Percentiles rank a stretch among this genome's conserved stretches.
Conservation (phyloP, 2,329 filamentous ascomycete genomes). For the Fusarium sp. region DNA sequence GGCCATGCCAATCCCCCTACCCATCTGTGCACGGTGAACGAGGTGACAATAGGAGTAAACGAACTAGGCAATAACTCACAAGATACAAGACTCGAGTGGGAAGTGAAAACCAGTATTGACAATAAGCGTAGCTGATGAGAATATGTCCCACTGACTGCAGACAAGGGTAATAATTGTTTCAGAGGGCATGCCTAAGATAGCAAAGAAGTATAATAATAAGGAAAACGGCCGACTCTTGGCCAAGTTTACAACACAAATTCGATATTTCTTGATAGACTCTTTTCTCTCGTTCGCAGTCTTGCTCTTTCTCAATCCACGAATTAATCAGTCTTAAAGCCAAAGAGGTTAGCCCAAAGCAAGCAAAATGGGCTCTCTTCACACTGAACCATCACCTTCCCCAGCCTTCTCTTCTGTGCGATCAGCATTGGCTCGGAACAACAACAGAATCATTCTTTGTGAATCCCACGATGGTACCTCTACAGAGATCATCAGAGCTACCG, state of each 20-base stretch:
- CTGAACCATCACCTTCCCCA: neutral
- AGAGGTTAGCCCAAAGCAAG: neutral
- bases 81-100: neutral
- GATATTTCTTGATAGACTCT: neutral
- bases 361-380: conserved; percentile 1
- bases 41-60: neutral
- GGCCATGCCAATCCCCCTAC: neutral
- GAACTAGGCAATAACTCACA: neutral
- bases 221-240: neutral
- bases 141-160: neutral
- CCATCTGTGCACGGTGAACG: neutral
- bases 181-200: neutral
- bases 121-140: neutral
- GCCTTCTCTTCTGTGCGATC: conserved; percentile 1
- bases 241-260: neutral
- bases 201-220: neutral
- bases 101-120: neutral
- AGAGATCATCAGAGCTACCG: conserved; percentile 14
- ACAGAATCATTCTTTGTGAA: conserved; percentile 11
- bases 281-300: no score
- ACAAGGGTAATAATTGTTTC: neutral
- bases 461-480: conserved; percentile 16
- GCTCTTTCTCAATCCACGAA: neutral
- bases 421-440: neutral
- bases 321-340: neutral